Conservation (phyloP, 2,329 filamentous ascomycete genomes). For the Penicillium decumbens region DNA sequence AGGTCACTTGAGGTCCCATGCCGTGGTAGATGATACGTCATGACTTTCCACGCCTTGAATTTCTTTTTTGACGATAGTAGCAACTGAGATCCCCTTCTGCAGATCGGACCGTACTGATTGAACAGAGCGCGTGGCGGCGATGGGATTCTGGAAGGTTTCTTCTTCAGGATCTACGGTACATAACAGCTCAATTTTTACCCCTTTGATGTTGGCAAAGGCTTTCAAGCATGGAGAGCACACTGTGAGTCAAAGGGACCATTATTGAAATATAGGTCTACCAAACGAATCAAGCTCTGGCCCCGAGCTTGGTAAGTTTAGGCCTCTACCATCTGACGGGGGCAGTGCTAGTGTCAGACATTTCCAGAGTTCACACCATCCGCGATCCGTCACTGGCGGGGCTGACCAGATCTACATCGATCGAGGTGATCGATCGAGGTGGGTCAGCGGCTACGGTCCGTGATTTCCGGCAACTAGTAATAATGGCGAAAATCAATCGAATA, state of each 20-base stretch:
- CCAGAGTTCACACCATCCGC: too few relatives aligned
- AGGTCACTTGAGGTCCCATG: conserved; percentile 3
- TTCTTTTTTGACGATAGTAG: background rate
- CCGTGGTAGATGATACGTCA: conserved; percentile 9
- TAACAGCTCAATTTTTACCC: background rate
- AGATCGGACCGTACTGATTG: background rate
- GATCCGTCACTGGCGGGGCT: background rate
- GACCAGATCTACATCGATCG: conserved; percentile 7
- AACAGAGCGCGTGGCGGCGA: background rate
- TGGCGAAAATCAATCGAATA: background rate
- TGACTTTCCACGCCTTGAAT: background rate
- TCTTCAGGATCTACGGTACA: background rate
- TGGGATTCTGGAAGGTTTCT: conserved; percentile 1
- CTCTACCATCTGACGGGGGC: background rate
- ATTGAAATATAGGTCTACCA: background rate
- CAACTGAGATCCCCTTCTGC: background rate
- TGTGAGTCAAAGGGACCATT: background rate
- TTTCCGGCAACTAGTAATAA: background rate
- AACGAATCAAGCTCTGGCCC: background rate
- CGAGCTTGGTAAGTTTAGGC: background rate
- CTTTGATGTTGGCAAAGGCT: background rate
- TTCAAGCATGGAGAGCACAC: background rate
- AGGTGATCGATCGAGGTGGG: conserved; percentile 4
- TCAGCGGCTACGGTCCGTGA: conserved; percentile 6
- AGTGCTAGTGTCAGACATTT: background rate